Evolutionary conservation across 108 stramenopile species (phyloP).

Genomic region (Phaeodactylum tricornutum): DNA sequence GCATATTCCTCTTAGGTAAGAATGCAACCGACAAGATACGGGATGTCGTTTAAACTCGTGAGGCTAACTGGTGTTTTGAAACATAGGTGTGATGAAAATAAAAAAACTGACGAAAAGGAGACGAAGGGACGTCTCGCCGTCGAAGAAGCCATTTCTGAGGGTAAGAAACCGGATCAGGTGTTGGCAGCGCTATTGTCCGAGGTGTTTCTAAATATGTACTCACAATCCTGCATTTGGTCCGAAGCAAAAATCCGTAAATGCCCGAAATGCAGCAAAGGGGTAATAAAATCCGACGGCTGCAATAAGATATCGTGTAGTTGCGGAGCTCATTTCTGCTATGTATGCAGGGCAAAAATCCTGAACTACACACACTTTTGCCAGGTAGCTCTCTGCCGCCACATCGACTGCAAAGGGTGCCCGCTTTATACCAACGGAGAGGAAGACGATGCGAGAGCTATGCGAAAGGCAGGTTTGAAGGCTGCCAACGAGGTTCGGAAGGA

Average conservation of each 20-base stretch:
- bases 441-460: constrained; percentile 53
- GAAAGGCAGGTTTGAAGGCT: constrained; percentile 67
- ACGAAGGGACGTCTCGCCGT: constrained; percentile 51
- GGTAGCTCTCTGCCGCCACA: constrained; percentile 65
- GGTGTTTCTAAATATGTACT: too few relatives aligned
- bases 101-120: constrained; percentile 42
- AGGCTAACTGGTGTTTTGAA: too few relatives aligned
- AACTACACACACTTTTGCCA: constrained; percentile 25
- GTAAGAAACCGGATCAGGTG: too few relatives aligned
- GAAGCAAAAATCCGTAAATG: constrained; percentile 76
- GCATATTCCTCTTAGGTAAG: constrained; percentile 46
- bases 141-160: constrained; percentile 81
- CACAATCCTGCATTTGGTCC: too few relatives aligned
- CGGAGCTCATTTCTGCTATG: constrained; percentile 61
- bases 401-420: constrained; percentile 50
- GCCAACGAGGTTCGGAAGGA: too few relatives aligned
- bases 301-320: constrained; percentile 70
- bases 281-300: constrained; percentile 64
- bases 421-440: constrained; percentile 56
- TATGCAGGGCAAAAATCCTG: constrained; percentile 33
- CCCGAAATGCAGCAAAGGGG: constrained; percentile 62
- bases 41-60: too few relatives aligned
- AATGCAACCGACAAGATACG: background rate
- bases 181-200: too few relatives aligned
- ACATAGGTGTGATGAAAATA: constrained; percentile 67